Evolutionary conservation across 345 rosid genomes (phyloP), one percentile per base, ranked within the genome.

Genomic region (Erucastrum elatum): DNA sequence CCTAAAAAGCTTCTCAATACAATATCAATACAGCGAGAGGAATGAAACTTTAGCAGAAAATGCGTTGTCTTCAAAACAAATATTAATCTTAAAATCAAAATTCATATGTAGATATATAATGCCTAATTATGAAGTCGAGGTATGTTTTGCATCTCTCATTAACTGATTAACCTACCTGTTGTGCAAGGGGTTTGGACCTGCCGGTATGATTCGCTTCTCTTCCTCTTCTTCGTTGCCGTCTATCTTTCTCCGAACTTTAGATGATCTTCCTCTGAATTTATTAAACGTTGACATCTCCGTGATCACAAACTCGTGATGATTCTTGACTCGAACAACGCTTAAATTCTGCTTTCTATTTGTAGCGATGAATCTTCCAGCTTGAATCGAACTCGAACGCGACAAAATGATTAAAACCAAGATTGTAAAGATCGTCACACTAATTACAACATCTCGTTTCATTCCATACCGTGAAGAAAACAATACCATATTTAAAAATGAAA

Each of bases 101-200:
- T 31, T 27, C 53, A 25, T 46, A 5, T 26, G 44, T 15, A 5
- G 7, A 35, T 35, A 35, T 49, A 10, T 39, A 31, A 76, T 27
- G 3, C 9, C 39, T 21, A 49, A 5, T 33, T 16, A 69, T 35
- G 17, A 69, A 58, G 62, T 58, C 66, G 29, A 25, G 33, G n/a
- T 44, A 13, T 25, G 15, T 46, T 25, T 37, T 49, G 55, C 41
- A 29, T 33, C 41, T 77, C 71, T 77, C 27, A 12, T 4, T 25
- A 35, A 9, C 15, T 8, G 8, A 35, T 29, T 29, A 29, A 29
- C 31, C 74, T 78, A 79, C 74, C 51, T 60, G 71, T 80, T 74
- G 51, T 80, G 82, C 75, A 80, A 68, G 34, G 82, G 79, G 69
- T 80, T 80, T 62, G 79, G 79, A 74, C 82, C 79, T 13, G 75